Evolutionary conservation across 169 alveolate genomes (phyloP), one percentile per base, ranked within the genome.

Genomic region (Plasmodium fragile): DNA sequence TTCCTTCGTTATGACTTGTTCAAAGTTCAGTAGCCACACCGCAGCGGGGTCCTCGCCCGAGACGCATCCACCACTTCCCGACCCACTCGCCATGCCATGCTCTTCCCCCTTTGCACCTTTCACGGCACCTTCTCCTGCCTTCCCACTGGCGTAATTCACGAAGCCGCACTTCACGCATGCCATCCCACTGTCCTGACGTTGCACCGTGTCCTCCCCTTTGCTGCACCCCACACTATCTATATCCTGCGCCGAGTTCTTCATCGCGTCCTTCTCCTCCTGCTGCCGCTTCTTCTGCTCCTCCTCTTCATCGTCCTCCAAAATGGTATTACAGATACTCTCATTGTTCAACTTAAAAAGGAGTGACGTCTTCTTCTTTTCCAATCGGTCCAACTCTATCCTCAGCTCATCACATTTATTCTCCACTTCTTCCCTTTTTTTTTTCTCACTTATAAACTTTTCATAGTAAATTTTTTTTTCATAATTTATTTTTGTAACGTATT

Each of bases 351-450:
- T 87, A 77, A 53, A 87, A 13, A 87, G 69, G 41, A 87, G 45
- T 55, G 81, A 25, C 10, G 93, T 65, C 4, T n/a, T 87, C 49
- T 87, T 87, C 45, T 87, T 87, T 65, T 87, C 93, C 8, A 71
- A 4, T 25, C 89, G 70, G 25, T 87, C 93, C 13, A 87, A 28
- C 34, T 87, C 89, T n/a, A 87, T 77, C 80, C 59, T 87, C 80
- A 87, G 69, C 22, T 36, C 71, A 43, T 87, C 81, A 65, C 43
- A 77, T 11, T 87, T 65, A 36, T 32, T 87, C 70, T 87, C 72
- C 49, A 78, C 6, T 41, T 77, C 81, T n/a, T 22, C n/a, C 4
- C 6, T 87, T n/a, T 77, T 87, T 22, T 87, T 87, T 39, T 59
- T 87, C 34, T 77, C 87, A 3, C 43, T 83, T 2, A 77, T 36